Conservation (phyloP, 1,139 yeast species). For the Geotrichum carabidarum region DNA sequence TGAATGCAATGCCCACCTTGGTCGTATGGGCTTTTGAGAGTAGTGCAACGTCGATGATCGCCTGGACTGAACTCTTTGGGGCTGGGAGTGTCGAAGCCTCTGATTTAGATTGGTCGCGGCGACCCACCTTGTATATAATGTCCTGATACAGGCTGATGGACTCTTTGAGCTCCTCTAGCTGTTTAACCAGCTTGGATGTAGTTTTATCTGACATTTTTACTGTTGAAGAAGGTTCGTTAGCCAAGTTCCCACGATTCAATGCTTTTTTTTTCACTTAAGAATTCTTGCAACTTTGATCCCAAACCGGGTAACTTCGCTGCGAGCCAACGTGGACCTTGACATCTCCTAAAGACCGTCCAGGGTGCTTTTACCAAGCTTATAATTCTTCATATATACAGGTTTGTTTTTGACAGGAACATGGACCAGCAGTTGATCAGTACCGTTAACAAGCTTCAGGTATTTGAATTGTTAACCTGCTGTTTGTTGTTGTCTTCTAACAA, state of each 20-base stretch:
- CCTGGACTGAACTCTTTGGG: conserved; percentile 37
- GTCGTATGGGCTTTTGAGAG: conserved; percentile 74
- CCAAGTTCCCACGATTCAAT: not conserved
- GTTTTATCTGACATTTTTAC: not conserved
- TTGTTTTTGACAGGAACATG: conserved; percentile 40
- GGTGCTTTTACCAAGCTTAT: not conserved
- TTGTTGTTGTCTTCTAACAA: conserved; percentile 23
- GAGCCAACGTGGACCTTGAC: not conserved
- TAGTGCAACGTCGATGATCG: conserved; percentile 52
- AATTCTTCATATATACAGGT: not conserved
- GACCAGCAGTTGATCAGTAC: conserved; percentile 87
- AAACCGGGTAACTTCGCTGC: not conserved
- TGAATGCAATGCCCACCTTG: conserved; percentile 69
- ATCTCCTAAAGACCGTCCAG: no score
- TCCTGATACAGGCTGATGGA: conserved; percentile 1
- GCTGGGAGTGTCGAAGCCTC: not conserved
- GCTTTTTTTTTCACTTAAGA: not conserved
- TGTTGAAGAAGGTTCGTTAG: not conserved
- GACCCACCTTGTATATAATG: conserved; percentile 3
- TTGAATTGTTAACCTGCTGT: not conserved
- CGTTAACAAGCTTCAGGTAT: conserved; percentile 65
- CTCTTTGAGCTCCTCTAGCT: conserved; percentile 3
- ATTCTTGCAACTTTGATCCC: not conserved
- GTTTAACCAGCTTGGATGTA: not conserved
- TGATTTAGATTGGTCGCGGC: not conserved